Evolutionary conservation across 2,329 filamentous ascomycete genomes (phyloP), one percentile per base, ranked within the genome.

Genomic region (Zalaria obscura): DNA sequence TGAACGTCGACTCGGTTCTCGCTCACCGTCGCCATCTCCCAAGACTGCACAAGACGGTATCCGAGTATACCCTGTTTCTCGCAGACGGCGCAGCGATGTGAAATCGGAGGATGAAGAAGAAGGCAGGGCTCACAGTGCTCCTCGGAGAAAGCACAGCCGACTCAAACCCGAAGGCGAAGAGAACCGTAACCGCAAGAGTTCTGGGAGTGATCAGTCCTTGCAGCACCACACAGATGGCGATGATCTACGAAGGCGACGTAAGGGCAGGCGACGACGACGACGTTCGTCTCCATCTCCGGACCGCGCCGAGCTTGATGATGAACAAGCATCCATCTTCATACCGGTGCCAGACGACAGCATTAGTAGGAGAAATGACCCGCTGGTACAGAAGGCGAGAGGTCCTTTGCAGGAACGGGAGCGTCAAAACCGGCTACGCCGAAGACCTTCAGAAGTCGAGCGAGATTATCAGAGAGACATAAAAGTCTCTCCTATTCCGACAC

Each of bases 371-470:
- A 44, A 41, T 35, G 43, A 25, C 27, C 45, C 35, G 27, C 4
- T 18, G 10, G 27, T 28, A 6, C 18, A 37, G 5, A 36, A 33
- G 5, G 25, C 37, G 18, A 10, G 33, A n/a, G 34, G 36, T 8
- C 37, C 38, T 26, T 38, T 27, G 9, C 37, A 32, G 1, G 33
- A 40, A 10, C 11, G 29, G 7, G 7, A 35, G 4, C 36, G 58
- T 67, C 1, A 66, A 62, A 45, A 65, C 60, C 45, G 56, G 57
- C 8, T 27, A 40, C 40, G 43, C n/a, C 7, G 29, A 9, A 45
- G 33, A 40, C 51, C 55, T 11, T 57, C 55, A 32, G 44, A 36
- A 57, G 57, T 39, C 49, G 47, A 42, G 11, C 36, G 36, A 5
- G 10, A 36, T 9, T 40, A 34, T 27, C 28, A 43, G 40, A 25